Evolutionary conservation across 495 filamentous ascomycete genomes (phyloP).

Genomic region (Podospora anserina): DNA sequence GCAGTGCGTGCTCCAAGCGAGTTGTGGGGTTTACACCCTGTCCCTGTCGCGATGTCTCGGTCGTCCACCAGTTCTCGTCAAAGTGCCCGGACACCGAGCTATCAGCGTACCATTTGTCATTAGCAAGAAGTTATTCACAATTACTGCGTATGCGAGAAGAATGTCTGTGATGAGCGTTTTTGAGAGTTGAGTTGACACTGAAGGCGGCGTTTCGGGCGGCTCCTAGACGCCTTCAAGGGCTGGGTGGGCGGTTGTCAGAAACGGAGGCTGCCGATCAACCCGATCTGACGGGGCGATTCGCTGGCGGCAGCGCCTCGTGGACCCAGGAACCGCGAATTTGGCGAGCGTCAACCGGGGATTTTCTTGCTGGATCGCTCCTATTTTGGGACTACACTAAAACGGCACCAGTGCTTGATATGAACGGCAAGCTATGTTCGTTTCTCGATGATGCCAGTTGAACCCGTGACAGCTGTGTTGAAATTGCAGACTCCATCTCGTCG

Average conservation of each 20-base stretch:
- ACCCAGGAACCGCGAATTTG: neutral
- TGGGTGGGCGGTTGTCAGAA: constrained; percentile 4
- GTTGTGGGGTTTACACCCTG: neutral
- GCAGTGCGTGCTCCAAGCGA: constrained; percentile 11
- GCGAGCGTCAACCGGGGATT: constrained; percentile 1
- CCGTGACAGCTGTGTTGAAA: constrained; percentile 1
- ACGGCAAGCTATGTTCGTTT: neutral
- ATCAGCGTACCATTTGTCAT: neutral
- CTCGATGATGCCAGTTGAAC: neutral
- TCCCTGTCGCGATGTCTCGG: neutral
- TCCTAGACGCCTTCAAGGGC: neutral
- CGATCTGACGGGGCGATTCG: constrained; percentile 3
- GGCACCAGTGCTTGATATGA: neutral
- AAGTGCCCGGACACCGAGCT: neutral
- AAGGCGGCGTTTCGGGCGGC: neutral
- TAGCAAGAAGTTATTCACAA: neutral
- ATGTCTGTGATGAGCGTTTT: neutral
- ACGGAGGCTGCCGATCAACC: constrained; percentile 6
- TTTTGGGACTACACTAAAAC: neutral
- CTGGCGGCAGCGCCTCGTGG: constrained; percentile 2
- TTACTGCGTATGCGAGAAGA: neutral
- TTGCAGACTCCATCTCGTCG: neutral
- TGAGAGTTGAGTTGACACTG: neutral
- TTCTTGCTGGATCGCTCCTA: neutral
- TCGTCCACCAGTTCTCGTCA: neutral